These are phyloP conservation scores for Ilyonectria destructans DNA, from an alignment of 2,329 filamentous ascomycete genomes.

Conservation along the genomic window DNA sequence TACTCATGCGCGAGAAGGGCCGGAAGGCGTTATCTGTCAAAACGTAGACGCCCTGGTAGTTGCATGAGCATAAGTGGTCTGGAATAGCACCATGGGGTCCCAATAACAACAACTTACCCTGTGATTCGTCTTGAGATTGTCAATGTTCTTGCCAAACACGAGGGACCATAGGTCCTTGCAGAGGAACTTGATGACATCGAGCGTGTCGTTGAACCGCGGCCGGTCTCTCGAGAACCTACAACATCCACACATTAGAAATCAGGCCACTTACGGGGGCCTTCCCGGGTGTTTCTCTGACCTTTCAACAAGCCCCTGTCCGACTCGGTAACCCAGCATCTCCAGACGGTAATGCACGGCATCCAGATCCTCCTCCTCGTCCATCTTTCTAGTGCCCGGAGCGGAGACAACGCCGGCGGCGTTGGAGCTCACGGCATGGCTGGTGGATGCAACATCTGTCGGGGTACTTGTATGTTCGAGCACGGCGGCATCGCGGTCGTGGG, in stretches of 20 bases:
- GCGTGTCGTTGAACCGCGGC: conserved; percentile 90
- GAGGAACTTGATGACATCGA: conserved; percentile 98
- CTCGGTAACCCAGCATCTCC: conserved; percentile 89
- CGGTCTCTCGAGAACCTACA: conserved; percentile 84
- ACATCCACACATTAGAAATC: conserved; percentile 68
- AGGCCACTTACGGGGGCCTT: not conserved
- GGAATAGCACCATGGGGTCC: not conserved
- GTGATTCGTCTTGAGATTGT: conserved; percentile 99
- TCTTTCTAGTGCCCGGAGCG: conserved; percentile 46
- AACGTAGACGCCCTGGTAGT: conserved; percentile 87
- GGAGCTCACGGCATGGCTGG: conserved; percentile 47
- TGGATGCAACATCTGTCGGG: conserved; percentile 40
- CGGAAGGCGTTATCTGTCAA: conserved; percentile 94
- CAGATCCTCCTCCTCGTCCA: conserved; percentile 84
- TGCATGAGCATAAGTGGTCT: conserved; percentile 23
- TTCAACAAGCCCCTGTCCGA: conserved; percentile 93
- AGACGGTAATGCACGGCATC: conserved; percentile 90
- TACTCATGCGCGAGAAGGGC: conserved; percentile 91
- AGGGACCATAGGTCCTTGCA: conserved; percentile 99
- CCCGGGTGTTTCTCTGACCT: conserved; percentile 67
- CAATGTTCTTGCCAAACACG: conserved; percentile 96
- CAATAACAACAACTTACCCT: conserved; percentile 67
- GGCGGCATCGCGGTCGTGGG: conserved; percentile 77
- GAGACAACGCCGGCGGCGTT: conserved; percentile 43
- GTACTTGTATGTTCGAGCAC: conserved; percentile 54